phyloP scores from a whole-genome alignment of 2,329 filamentous ascomycete species.

The Lachnellula subtilissima region DNA sequence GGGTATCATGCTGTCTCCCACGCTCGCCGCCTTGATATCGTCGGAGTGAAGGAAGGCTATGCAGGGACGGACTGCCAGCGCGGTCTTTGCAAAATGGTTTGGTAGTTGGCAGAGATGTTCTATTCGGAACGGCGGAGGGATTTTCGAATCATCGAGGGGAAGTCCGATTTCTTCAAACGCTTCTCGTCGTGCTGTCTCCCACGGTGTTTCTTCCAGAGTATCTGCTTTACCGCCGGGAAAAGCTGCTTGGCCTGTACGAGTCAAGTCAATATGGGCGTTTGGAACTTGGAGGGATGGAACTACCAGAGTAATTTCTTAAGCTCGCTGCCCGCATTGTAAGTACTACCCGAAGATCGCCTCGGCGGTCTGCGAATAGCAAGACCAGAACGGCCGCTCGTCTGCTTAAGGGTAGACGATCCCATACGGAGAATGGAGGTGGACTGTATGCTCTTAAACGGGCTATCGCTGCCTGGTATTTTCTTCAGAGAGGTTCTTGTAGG shows the following conservation, averaged over 20 bases:
- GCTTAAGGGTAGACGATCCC: constrained; percentile 56
- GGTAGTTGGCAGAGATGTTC: constrained; percentile 86
- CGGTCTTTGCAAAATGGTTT: constrained; percentile 66
- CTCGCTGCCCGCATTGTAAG: constrained; percentile 63
- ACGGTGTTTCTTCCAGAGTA: constrained; percentile 52
- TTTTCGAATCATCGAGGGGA: constrained; percentile 60
- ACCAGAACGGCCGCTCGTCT: constrained; percentile 83
- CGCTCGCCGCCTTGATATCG: constrained; percentile 39
- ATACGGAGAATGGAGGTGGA: constrained; percentile 56
- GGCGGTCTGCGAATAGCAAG: constrained; percentile 77
- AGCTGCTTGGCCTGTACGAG: constrained; percentile 59
- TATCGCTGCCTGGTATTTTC: constrained; percentile 34
- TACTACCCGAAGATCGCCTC: constrained; percentile 70
- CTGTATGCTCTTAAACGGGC: constrained; percentile 56
- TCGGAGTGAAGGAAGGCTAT: constrained; percentile 71
- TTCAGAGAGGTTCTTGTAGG: background rate
- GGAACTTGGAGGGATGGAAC: background rate
- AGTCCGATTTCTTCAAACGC: constrained; percentile 92
- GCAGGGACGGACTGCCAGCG: constrained; percentile 69
- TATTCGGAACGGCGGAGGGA: constrained; percentile 74
- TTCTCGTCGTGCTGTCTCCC: constrained; percentile 82
- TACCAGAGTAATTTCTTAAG: constrained; percentile 65
- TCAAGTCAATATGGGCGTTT: constrained; percentile 1
- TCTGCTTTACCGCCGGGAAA: constrained; percentile 76
- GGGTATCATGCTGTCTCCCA: constrained; percentile 70